Base-by-base conservation (phyloP, 305 asterid species). In the Plantago lanceolata region DNA sequence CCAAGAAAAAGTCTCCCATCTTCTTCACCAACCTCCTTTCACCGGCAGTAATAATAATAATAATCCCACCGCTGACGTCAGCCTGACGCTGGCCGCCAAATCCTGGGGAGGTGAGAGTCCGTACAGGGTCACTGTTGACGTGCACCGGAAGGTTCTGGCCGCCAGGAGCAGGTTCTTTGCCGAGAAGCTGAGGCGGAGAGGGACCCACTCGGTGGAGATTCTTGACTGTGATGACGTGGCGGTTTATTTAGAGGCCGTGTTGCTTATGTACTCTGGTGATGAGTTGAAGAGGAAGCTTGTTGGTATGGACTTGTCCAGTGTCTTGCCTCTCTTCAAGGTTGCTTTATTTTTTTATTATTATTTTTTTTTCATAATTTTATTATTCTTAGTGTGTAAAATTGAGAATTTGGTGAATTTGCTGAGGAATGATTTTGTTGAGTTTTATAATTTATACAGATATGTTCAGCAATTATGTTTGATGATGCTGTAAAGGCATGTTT, bases 161-260 rank as follows among this genome's bases (percentile, higher is more conserved):
- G 76, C 76, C 18, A 79, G 75, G 58, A 92, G 98, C 75, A 66
- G 95, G 37, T 92, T 87, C 73, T 92, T 92, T n/a, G 84, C 85
- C 14, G 97, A 89, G 67, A 89, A 85, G 56, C 84, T 89, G 54
- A 76, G 79, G 51, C 69, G 79, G 59, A 80, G 78, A 69, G 97
- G 90, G 79, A 57, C 85, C 64, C 93, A 84, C 66, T 73, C 88
- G 4, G 94, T 93, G 37, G 98, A 93, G 74, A 93, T 93, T 72
- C 89, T 85, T 45, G 98, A 89, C 11, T 84, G 95, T 67, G 96
- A 87, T 74, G 92, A 93, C 68, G 94, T 89, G 67, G 91, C 76
- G 78, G 89, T 78, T 24, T 89, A 93, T 58, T 83, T 93, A 63
- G 89, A 93, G 73, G 86, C 87, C 3, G 72, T 93, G 55, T 82